A percentile compares a stretch with the other conserved stretches of the same genome.
phyloP scores from a whole-genome alignment of 441 rosid genomes.

The Gossypium schwendimanii region DNA sequence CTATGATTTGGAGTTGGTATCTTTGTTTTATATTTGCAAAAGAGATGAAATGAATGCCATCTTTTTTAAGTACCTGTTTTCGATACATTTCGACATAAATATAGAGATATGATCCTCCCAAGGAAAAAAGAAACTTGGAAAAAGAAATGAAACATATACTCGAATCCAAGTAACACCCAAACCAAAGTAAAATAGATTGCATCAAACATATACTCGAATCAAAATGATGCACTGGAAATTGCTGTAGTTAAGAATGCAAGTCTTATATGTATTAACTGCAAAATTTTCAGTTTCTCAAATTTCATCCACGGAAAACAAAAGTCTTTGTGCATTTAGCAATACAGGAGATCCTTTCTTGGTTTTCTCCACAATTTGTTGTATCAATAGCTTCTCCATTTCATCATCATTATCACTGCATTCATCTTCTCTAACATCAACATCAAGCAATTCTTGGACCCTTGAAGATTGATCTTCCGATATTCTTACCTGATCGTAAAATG shows the following conservation, averaged over 20 bases:
- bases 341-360: slow-evolving; percentile 71
- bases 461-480: slow-evolving; percentile 7
- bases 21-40: not conserved
- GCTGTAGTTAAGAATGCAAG: not conserved
- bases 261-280: slow-evolving; percentile 14
- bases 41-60: not conserved
- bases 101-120: too few species aligned
- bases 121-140: too few species aligned
- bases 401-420: slow-evolving; percentile 44
- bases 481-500: slow-evolving; percentile 5
- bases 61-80: too few species aligned
- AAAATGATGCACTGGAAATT: not conserved
- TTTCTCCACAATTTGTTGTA: slow-evolving; percentile 75
- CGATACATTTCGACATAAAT: too few species aligned
- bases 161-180: not conserved
- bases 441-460: slow-evolving; percentile 34
- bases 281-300: slow-evolving; percentile 14
- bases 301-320: slow-evolving; percentile 43
- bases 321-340: slow-evolving; percentile 58
- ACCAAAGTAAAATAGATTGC: not conserved
- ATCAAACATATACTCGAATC: not conserved
- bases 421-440: slow-evolving; percentile 32
- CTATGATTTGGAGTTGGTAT: not conserved
- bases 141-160: too few species aligned
- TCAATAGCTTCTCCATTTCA: slow-evolving; percentile 64